Conservation (phyloP, 176 grass and related monocot genomes). For the Paspalum vaginatum region DNA sequence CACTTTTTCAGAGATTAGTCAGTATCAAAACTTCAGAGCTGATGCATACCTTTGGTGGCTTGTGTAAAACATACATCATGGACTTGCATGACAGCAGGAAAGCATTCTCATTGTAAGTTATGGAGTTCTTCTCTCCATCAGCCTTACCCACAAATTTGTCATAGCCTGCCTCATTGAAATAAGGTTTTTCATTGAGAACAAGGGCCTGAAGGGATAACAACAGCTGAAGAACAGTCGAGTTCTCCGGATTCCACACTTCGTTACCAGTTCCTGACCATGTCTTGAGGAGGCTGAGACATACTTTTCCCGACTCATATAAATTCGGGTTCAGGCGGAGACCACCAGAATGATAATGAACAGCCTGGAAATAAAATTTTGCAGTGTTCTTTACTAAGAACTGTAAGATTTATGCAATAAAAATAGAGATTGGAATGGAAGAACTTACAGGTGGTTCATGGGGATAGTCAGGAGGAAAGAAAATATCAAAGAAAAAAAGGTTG, state of each 20-base stretch:
- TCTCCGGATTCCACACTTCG: constrained; percentile 87
- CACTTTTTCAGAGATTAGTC: neutral
- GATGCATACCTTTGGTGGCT: constrained; percentile 83
- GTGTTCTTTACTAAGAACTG: constrained; percentile 6
- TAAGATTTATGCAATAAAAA: constrained; percentile 18
- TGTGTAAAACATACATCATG: constrained; percentile 79
- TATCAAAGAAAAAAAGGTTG: constrained; percentile 95
- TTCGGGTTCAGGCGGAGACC: constrained; percentile 93
- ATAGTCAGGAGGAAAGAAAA: constrained; percentile 89
- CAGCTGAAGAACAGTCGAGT: constrained; percentile 87
- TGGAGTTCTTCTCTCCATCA: constrained; percentile 92
- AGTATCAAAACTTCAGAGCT: constrained; percentile 1
- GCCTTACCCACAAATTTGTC: constrained; percentile 93
- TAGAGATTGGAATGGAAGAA: constrained; percentile 31
- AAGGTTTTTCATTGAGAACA: constrained; percentile 97
- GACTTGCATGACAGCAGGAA: constrained; percentile 92
- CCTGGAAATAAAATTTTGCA: constrained; percentile 44
- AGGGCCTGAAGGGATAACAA: constrained; percentile 94
- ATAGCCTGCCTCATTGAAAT: constrained; percentile 95
- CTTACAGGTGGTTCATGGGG: constrained; percentile 92
- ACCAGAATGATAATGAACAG: constrained; percentile 88
- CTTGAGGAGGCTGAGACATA: constrained; percentile 96
- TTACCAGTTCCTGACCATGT: constrained; percentile 86
- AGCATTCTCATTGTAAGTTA: constrained; percentile 97
- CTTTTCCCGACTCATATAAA: constrained; percentile 93